These are phyloP conservation scores for Wickerhamomyces pijperi DNA, from an alignment of 805 yeast genomes.

Conservation along the genomic window DNA sequence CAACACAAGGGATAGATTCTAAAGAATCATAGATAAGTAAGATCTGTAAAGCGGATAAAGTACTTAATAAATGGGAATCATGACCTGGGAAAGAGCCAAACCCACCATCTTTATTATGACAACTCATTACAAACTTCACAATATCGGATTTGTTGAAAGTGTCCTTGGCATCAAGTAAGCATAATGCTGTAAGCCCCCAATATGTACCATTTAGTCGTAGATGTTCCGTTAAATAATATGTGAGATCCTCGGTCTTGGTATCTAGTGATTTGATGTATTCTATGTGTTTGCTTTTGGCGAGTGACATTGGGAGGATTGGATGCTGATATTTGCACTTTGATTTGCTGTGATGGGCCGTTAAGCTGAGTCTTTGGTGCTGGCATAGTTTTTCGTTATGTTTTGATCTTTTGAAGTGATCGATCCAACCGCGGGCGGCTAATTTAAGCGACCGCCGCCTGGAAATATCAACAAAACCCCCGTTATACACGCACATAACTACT, in stretches of 20 bases:
- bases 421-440: no score
- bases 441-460: no score
- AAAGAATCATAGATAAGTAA: constrained; percentile 54
- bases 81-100: constrained; percentile 86
- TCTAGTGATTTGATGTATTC: constrained; percentile 45
- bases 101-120: constrained; percentile 63
- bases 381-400: no score
- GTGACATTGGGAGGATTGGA: constrained; percentile 4
- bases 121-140: constrained; percentile 53
- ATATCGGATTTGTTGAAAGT: constrained; percentile 54
- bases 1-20: constrained; percentile 27
- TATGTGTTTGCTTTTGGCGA: constrained; percentile 41
- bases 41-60: constrained; percentile 80
- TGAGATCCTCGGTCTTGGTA: constrained; percentile 44
- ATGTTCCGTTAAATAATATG: constrained; percentile 87
- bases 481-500: no score
- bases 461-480: no score
- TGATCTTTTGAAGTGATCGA: no score
- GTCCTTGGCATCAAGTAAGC: constrained; percentile 41
- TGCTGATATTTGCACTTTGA: no score
- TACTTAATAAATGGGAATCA: constrained; percentile 78
- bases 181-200: constrained; percentile 85
- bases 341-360: no score
- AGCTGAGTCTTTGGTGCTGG: no score
- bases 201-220: constrained; percentile 83